Evolutionary conservation across 805 yeast species (phyloP), one percentile per base, ranked within the genome.

Genomic region (Kluyveromyces nonfermentans): DNA sequence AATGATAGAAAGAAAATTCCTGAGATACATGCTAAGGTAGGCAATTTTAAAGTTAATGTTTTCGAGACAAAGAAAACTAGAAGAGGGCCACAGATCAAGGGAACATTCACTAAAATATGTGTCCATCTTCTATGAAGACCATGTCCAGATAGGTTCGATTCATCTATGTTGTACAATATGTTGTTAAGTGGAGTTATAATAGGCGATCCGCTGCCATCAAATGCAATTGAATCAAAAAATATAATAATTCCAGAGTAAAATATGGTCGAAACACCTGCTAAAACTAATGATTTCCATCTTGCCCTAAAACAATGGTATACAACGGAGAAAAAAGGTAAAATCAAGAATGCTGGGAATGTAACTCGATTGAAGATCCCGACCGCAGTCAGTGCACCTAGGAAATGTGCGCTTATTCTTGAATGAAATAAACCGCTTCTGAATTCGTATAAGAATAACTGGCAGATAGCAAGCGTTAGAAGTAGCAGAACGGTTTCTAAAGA

Each of bases 301-400:
- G 41, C 52, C 38, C 64, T 41, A 44, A 74, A 67, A 50, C 68
- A 77, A 45, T 65, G 67, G 14, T 75, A 34, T 5, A 55, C 50
- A 17, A 82, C 56, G 36, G 63, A 70, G 32, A 72, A 35, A 0
- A 71, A 54, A 1, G 97, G 97, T 2, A 85, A 43, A 0, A 81
- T 37, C 34, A 94, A 54, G 68, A 86, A 93, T 0, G 81, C 84
- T 0, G 78, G 71, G 55, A 90, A 90, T 0, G 97, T 87, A 21
- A 87, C 74, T 52, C 98, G 69, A 60, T 89, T 93, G 68, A 89
- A 90, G 0, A 76, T 50, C 0, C 97, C 98, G 19, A 88, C 37
- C 0, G 82, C 67, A 1, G 78, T 53, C 0, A 82, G 35, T 0
- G 64, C 41, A 0, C 79, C 96, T 42, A 75, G 53, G 42, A 25